These are phyloP conservation scores for Yamadazyma sp. DNA, from an alignment of 1,139 yeast genomes.

Conservation along the genomic window DNA sequence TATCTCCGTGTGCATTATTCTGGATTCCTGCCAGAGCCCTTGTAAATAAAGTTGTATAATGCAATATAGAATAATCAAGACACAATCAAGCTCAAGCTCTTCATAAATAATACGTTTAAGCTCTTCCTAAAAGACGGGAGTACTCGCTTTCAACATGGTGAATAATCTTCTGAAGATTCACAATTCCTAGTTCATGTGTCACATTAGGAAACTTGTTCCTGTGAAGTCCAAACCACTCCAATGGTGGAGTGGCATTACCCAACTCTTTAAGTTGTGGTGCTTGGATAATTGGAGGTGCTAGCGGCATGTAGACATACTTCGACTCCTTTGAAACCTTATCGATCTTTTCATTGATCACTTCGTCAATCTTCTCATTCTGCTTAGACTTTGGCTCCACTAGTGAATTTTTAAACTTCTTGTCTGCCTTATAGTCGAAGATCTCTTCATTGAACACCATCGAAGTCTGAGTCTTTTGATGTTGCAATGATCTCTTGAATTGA, in stretches of 20 bases:
- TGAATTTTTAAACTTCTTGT: constrained; percentile 3
- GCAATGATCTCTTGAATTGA: constrained; percentile 23
- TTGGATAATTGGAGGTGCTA: constrained; percentile 77
- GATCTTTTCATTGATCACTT: constrained; percentile 56
- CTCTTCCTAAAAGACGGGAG: constrained; percentile 45
- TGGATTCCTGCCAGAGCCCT: no score
- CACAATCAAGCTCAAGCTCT: no score
- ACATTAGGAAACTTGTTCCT: constrained; percentile 80
- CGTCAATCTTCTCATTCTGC: constrained; percentile 36
- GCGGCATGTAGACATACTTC: constrained; percentile 60
- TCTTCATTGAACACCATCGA: constrained; percentile 18
- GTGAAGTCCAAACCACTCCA: constrained; percentile 96
- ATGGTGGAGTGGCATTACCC: constrained; percentile 96
- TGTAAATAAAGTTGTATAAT: not conserved
- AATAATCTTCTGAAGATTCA: constrained; percentile 70
- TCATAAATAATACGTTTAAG: no score
- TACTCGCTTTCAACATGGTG: constrained; percentile 58
- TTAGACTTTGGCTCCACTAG: constrained; percentile 12
- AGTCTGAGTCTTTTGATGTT: constrained; percentile 2
- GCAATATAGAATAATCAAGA: constrained; percentile 23
- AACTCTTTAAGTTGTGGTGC: constrained; percentile 87
- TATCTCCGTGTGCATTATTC: no score
- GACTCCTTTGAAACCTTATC: constrained; percentile 63
- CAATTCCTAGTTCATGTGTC: constrained; percentile 77
- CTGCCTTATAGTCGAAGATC: constrained; percentile 14